A percentile compares a stretch with the other conserved stretches of the same genome.
These are phyloP conservation scores for Endoconidiophora polonica DNA, from an alignment of 2,329 filamentous ascomycete genomes.

Conservation along the genomic window DNA sequence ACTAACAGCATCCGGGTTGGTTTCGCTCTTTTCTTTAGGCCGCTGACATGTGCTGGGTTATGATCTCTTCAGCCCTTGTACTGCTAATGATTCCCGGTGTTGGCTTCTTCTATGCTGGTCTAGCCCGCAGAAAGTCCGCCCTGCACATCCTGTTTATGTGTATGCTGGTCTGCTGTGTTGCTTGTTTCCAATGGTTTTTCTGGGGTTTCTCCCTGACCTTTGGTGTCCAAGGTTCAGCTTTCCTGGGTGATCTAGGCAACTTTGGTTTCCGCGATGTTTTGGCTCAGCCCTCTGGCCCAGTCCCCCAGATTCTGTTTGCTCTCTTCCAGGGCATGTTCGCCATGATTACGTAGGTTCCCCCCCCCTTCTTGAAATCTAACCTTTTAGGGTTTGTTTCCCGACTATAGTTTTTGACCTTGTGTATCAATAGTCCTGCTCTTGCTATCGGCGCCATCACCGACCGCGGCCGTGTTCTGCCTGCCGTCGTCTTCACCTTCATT, in stretches of 20 bases:
- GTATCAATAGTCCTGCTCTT: slow-evolving; percentile 30
- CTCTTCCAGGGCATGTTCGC: slow-evolving; percentile 85
- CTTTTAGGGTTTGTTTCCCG: not conserved
- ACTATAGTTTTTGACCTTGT: no score
- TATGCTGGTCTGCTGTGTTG: slow-evolving; percentile 62
- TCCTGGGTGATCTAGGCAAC: slow-evolving; percentile 65
- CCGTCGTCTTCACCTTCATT: slow-evolving; percentile 50
- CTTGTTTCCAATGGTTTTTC: slow-evolving; percentile 89
- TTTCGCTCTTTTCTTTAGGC: slow-evolving; percentile 29
- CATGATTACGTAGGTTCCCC: slow-evolving; percentile 46
- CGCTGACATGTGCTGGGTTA: slow-evolving; percentile 70
- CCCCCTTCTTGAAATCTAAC: slow-evolving; percentile 2
- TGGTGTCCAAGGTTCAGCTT: slow-evolving; percentile 60
- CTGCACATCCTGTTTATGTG: slow-evolving; percentile 74
- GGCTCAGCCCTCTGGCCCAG: slow-evolving; percentile 47
- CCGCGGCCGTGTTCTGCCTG: slow-evolving; percentile 43
- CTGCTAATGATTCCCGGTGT: slow-evolving; percentile 88
- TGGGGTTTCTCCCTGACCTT: slow-evolving; percentile 84
- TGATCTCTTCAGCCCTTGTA: slow-evolving; percentile 61
- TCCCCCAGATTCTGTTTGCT: slow-evolving; percentile 73
- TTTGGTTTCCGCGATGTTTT: slow-evolving; percentile 68
- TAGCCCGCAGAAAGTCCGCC: slow-evolving; percentile 77
- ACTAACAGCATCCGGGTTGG: not conserved
- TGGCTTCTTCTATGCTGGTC: slow-evolving; percentile 86
- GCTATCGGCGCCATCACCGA: slow-evolving; percentile 45